Percentiles rank a stretch among this genome's conserved stretches.
These are phyloP conservation scores for Liriodendron chinense DNA, from an alignment of 164 flowering plant genomes.

Conservation along the genomic window DNA sequence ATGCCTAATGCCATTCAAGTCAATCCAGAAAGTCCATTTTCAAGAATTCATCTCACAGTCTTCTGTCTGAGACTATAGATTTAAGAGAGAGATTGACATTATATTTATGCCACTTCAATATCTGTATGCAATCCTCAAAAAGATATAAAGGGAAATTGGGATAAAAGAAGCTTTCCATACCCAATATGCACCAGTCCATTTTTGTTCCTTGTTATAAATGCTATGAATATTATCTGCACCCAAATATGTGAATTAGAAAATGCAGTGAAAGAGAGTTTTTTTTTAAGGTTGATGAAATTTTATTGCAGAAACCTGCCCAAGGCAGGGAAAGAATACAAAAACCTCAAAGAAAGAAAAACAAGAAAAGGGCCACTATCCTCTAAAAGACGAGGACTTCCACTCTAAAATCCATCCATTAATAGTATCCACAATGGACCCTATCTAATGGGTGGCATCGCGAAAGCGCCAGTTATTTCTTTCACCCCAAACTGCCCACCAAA, in stretches of 20 bases:
- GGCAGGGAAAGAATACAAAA: no score
- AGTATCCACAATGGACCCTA: no score
- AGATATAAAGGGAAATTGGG: neutral
- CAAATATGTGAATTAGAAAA: neutral
- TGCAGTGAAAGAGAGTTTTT: neutral
- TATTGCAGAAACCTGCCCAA: no score
- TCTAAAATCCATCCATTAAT: no score
- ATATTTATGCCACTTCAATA: neutral
- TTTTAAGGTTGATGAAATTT: no score
- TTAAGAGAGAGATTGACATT: neutral
- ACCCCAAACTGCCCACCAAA: no score
- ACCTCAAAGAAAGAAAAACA: no score
- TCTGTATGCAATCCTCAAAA: neutral
- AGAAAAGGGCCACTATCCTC: no score
- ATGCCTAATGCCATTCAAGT: neutral
- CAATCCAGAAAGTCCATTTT: neutral
- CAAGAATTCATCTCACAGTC: neutral
- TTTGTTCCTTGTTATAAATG: constrained; percentile 47
- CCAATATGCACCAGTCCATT: constrained; percentile 85
- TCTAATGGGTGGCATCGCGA: no score
- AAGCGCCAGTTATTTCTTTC: no score
- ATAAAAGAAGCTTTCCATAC: constrained; percentile 29
- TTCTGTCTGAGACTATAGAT: neutral
- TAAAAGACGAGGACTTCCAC: no score
- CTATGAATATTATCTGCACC: constrained; percentile 75